These are phyloP conservation scores for Sugiyamaella floridensis DNA, from an alignment of 805 yeast species.

Conservation along the genomic window DNA sequence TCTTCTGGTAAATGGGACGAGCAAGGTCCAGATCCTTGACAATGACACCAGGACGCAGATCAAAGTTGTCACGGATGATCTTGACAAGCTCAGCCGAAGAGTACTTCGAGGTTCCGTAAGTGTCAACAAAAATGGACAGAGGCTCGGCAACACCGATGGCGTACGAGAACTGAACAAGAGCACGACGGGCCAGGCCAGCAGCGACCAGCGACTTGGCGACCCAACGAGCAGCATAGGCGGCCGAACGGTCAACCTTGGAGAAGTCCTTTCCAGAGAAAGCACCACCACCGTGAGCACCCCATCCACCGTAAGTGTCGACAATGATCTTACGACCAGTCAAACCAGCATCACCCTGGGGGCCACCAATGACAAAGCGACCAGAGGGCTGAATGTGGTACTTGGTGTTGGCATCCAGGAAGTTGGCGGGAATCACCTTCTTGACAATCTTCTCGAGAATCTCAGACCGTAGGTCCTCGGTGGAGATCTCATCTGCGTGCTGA, in stretches of 20 bases:
- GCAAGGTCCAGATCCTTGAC: conserved; percentile 96
- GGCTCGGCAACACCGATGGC: conserved; percentile 99
- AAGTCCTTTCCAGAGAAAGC: conserved; percentile 99
- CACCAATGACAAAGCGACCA: conserved; percentile 99
- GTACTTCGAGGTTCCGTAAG: conserved; percentile 95
- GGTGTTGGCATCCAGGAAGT: conserved; percentile 89
- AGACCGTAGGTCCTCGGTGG: conserved; percentile 84
- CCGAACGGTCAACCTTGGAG: conserved; percentile 99
- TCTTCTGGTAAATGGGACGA: conserved; percentile 97
- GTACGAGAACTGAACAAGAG: conserved; percentile 95
- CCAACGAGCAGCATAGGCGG: conserved; percentile 99
- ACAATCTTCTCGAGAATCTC: conserved; percentile 74
- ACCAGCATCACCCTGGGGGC: conserved; percentile 99
- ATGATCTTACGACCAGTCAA: conserved; percentile 98
- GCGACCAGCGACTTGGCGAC: conserved; percentile 96
- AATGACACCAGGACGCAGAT: conserved; percentile 98
- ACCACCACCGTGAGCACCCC: conserved; percentile 99
- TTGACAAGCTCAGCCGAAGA: conserved; percentile 83
- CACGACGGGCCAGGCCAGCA: conserved; percentile 95
- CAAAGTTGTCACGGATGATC: conserved; percentile 90
- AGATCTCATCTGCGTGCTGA: conserved; percentile 94
- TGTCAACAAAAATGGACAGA: conserved; percentile 92
- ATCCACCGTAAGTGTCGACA: conserved; percentile 99
- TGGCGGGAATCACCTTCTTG: conserved; percentile 86
- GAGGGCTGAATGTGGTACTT: conserved; percentile 98